Evolutionary conservation across 2,329 filamentous ascomycete genomes (phyloP), one percentile per base, ranked within the genome.

Genomic region (Scopulariopsis brevicaulis): DNA sequence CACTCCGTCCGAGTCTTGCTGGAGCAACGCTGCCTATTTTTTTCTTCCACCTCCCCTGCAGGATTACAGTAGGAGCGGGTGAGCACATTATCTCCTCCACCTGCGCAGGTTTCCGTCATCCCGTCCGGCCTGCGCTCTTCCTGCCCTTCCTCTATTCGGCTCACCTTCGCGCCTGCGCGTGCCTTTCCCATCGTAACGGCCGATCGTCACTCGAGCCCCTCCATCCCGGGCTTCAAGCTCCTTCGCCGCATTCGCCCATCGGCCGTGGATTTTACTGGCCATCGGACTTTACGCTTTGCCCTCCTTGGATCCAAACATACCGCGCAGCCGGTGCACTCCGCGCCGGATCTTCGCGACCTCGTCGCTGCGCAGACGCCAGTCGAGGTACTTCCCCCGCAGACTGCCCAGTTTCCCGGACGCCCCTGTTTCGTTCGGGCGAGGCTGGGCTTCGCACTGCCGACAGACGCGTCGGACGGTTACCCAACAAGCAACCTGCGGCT

Each of bases 41-140:
- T 6, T 20, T 50, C 46, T 3, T 50, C 11, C 46, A 22, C n/a
- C 7, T 50, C 11, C 12, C 18, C n/a, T 50, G 25, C 37, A 50
- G 54, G 37, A 37, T 22, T 32, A 32, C 28, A 32, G 28, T 32
- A 32, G 28, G 4, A 32, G 32, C 22, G 53, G 32, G 32, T 55
- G 53, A 55, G 53, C 53, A 55, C 53, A 55, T 55, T 55, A 55
- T 8, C 32, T 37, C 53, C 22, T n/a, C 24, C 53, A 55, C 20
- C 37, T 55, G 53, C 53, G 53, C 53, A 55, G 37, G 53, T 55
- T 55, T 55, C 20, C 14, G 32, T 46, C 40, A 3, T 46, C 8
- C 40, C 18, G 40, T 46, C 40, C 15, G 18, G 15, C n/a, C 15
- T n/a, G 15, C 10, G 14, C 53, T 32, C 10, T 32, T 22, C 32